A percentile compares a stretch with the other conserved stretches of the same genome.
These are phyloP conservation scores for Russula foetens DNA, from an alignment of 768 basidiomycete species.

Conservation along the genomic window DNA sequence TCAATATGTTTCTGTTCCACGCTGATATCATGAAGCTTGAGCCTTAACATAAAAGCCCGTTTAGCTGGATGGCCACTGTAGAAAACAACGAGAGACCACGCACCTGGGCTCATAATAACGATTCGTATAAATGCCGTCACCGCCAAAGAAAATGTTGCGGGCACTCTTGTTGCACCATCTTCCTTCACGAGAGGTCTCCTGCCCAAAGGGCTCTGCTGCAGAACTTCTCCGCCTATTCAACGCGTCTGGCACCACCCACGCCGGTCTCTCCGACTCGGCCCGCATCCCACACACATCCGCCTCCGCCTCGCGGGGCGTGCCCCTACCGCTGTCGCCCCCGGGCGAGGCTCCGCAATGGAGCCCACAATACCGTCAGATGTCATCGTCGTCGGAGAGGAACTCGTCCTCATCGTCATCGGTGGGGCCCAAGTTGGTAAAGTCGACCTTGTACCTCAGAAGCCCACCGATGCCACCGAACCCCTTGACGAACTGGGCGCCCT, in stretches of 20 bases:
- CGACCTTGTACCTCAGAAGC: slow-evolving; percentile 93
- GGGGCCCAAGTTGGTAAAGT: slow-evolving; percentile 72
- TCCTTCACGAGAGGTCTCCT: background rate
- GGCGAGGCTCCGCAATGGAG: slow-evolving; percentile 72
- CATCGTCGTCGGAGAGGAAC: slow-evolving; percentile 69
- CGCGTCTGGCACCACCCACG: background rate
- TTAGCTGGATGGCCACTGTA: background rate
- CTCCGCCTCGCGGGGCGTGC: slow-evolving; percentile 61
- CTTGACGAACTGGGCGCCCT: slow-evolving; percentile 96
- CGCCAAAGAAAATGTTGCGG: background rate
- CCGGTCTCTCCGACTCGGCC: background rate
- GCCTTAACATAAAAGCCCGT: background rate
- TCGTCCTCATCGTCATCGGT: slow-evolving; percentile 78
- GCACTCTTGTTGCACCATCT: background rate
- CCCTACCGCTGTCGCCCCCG: slow-evolving; percentile 31
- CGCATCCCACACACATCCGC: slow-evolving; percentile 20
- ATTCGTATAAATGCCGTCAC: background rate
- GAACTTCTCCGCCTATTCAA: background rate
- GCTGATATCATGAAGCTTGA: background rate
- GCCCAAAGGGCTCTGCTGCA: background rate
- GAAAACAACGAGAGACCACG: background rate
- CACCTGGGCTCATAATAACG: slow-evolving; percentile 1
- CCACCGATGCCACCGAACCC: slow-evolving; percentile 99
- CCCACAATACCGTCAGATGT: slow-evolving; percentile 81
- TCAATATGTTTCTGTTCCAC: background rate